Evolutionary conservation across 306 rosid species (phyloP), one percentile per base, ranked within the genome.

Genomic region (Rosa chinensis): DNA sequence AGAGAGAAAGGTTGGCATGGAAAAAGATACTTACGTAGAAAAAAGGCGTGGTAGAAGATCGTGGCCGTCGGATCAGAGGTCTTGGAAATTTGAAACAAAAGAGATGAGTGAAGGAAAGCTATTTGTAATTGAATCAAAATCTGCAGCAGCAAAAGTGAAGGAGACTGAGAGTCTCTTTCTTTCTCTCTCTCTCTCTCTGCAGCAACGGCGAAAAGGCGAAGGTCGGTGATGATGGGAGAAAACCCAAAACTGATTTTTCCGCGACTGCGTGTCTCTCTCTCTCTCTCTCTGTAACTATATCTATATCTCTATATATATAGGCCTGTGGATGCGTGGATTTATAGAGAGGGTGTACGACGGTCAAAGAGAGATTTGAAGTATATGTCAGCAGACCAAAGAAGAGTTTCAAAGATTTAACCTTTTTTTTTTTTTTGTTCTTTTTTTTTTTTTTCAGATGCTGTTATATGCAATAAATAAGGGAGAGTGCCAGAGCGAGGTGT

Each of bases 31-130:
- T 87, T 89, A 88, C 97, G 98, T 92, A 81, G 74, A 77, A 88
- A 88, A 86, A 76, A 66, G 88, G 80, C 92, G 97, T 89, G 88
- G 97, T 89, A 87, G 84, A 81, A 86, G 92, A 95, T 88, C 87
- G 85, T 62, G 79, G 88, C 90, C 99, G 97, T 89, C 80, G 87
- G 92, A 94, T 90, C 87, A 89, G 86, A 88, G 82, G 69, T 37
- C 42, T 50, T 70, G 45, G 58, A 68, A 74, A 47, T 73, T 74
- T 49, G 79, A 59, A 82, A 13, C 28, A 10, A 74, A 39, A 70
- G 37, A 72, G 63, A 85, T 32, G 37, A 71, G 47, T 64, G 35
- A 32, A 21, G n/a, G 58, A 74, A 81, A 21, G 64, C 1, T 62
- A 0, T 62, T 62, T 2, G 32, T 3, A 6, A 12, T 1, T 62